phyloP scores from a whole-genome alignment of 345 rosid species.

The Limnanthes douglasii region DNA sequence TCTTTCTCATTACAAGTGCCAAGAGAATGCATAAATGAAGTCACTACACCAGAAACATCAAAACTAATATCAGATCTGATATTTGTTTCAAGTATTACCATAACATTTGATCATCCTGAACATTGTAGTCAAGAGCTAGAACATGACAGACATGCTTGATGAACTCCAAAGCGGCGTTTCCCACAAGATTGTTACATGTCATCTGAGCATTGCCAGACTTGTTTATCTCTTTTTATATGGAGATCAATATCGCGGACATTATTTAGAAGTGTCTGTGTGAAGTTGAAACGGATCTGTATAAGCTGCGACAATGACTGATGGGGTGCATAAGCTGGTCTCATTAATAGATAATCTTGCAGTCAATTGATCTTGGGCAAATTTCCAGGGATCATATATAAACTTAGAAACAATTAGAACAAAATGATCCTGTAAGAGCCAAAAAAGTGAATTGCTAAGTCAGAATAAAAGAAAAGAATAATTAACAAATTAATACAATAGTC shows the following conservation, averaged over 20 bases:
- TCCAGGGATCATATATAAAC: slow-evolving; percentile 85
- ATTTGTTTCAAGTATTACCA: too few relatives aligned
- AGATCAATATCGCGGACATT: slow-evolving; percentile 45
- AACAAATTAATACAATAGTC: slow-evolving; percentile 5
- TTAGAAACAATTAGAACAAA: slow-evolving; percentile 68
- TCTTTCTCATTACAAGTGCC: slow-evolving; percentile 61
- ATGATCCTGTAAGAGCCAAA: slow-evolving; percentile 49
- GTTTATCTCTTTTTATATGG: slow-evolving; percentile 35
- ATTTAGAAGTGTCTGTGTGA: slow-evolving; percentile 51
- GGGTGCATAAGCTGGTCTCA: slow-evolving; percentile 43
- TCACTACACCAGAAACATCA: slow-evolving; percentile 5
- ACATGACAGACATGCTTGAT: slow-evolving; percentile 70
- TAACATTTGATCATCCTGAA: slow-evolving; percentile 84
- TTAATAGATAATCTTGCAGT: slow-evolving; percentile 21
- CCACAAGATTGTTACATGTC: slow-evolving; percentile 15
- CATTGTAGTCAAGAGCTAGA: slow-evolving; percentile 69
- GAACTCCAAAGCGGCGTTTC: slow-evolving; percentile 66
- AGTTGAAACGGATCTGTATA: slow-evolving; percentile 52
- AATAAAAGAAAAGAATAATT: slow-evolving; percentile 5
- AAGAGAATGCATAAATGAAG: too few relatives aligned
- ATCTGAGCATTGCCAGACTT: slow-evolving; percentile 20
- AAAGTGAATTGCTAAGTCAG: slow-evolving; percentile 10
- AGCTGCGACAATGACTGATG: slow-evolving; percentile 23
- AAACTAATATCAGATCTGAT: slow-evolving; percentile 1
- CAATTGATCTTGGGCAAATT: slow-evolving; percentile 41